Base-by-base conservation (phyloP, 495 filamentous ascomycete genomes). In the Hypoxylon lenormandii region DNA sequence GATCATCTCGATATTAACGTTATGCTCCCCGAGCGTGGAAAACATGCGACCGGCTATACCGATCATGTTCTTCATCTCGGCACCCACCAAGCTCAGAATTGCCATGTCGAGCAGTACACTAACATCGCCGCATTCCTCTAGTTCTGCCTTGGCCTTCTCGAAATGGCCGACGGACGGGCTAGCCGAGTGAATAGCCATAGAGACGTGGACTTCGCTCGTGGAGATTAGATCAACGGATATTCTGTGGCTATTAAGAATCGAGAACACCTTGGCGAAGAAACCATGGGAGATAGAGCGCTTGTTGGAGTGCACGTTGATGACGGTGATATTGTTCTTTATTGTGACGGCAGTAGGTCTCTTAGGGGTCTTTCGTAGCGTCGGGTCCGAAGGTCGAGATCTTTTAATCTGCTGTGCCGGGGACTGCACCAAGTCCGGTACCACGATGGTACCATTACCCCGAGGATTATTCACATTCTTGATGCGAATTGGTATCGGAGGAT, bases 401-500 rank as follows among this genome's bases (percentile, higher is more conserved):
- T 76, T 78, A 57, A 83, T 81, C 56, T 83, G 77, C 50, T 83
- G 81, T 22, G 76, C 76, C 1, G 82, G 74, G 1, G 78, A 77
- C 28, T 82, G 79, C 10, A 81, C 74, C 0, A 80, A 80, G 62
- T 86, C 83, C 12, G 84, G 84, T 70, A 92, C 89, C 67, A 99
- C 93, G 54, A 96, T 83, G 23, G 95, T 99, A 49, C 95, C 95
- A 58, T 87, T 85, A 55, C 92, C 91, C 40, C 88, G 86, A 0
- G 96, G 93, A 72, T 97, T 97, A 81, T 96, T 94, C 74, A 98
- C 95, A 76, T 98, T 98, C 82, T 98, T 97, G 79, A 98, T 98
- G 60, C 95, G 91, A 70, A 97, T 96, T 7, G 90, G 92, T 76
- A 98, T 98, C 12, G 86, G 86, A 0, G 87, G 87, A 54, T 86